A percentile compares a stretch with the other conserved stretches of the same genome.
Evolutionary conservation across 2,329 filamentous ascomycete species (phyloP).

Genomic region (Pseudopithomyces chartarum): DNA sequence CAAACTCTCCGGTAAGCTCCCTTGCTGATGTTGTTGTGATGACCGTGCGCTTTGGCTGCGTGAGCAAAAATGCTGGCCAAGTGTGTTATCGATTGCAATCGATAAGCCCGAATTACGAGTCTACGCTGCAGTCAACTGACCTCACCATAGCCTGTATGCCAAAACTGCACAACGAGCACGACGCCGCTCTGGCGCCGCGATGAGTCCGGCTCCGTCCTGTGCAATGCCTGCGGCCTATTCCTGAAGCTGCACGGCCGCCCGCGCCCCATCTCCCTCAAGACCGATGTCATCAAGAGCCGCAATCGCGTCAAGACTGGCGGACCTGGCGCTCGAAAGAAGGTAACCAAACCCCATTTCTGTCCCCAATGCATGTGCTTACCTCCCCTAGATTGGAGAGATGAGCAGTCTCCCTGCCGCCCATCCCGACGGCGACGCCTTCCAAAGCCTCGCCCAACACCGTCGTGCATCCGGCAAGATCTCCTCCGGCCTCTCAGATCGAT

Average conservation of each 20-base stretch:
- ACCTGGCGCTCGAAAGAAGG: constrained; percentile 83
- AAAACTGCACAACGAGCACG: constrained; percentile 94
- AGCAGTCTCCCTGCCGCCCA: constrained; percentile 63
- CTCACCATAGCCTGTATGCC: constrained; percentile 82
- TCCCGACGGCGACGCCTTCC: constrained; percentile 61
- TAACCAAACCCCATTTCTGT: constrained; percentile 46
- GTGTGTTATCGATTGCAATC: constrained; percentile 55
- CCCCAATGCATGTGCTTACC: constrained; percentile 13
- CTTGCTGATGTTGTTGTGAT: neutral
- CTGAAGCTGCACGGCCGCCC: constrained; percentile 94
- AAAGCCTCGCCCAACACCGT: constrained; percentile 63
- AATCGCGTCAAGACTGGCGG: constrained; percentile 93
- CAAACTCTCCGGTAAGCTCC: constrained; percentile 60
- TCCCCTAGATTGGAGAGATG: constrained; percentile 34
- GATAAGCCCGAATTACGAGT: constrained; percentile 6
- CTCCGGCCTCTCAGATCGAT: constrained; percentile 74
- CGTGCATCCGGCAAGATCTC: constrained; percentile 73
- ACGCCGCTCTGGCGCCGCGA: constrained; percentile 97
- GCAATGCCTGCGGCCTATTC: constrained; percentile 97
- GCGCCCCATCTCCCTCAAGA: constrained; percentile 94
- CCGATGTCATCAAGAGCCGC: constrained; percentile 98
- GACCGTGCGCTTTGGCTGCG: neutral
- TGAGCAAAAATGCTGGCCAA: constrained; percentile 37
- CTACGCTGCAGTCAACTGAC: constrained; percentile 47
- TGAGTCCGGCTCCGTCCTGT: constrained; percentile 92